Percentiles rank a stretch among this genome's conserved stretches.
phyloP scores from a whole-genome alignment of 2,329 filamentous ascomycete genomes.

The Colletotrichum spinosum region DNA sequence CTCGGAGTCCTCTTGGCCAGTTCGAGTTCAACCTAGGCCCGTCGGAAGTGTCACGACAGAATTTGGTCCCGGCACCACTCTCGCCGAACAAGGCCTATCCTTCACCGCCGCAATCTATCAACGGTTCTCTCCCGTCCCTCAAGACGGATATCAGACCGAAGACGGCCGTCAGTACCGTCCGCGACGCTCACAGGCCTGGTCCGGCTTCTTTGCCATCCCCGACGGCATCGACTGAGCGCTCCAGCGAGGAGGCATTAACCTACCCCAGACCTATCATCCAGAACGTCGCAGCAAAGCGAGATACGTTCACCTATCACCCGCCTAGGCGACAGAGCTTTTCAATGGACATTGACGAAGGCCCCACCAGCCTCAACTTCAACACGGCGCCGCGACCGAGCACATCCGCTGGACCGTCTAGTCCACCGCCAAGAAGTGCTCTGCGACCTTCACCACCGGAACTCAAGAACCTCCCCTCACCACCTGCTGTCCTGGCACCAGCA shows the following conservation, averaged over 20 bases:
- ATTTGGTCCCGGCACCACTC: constrained; percentile 33
- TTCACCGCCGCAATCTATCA: constrained; percentile 50
- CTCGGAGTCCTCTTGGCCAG: constrained; percentile 55
- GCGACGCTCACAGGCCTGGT: constrained; percentile 43
- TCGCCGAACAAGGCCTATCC: constrained; percentile 40
- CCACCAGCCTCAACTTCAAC: constrained; percentile 15
- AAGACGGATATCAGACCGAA: constrained; percentile 38
- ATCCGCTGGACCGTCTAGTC: constrained; percentile 4
- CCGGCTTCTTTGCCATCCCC: constrained; percentile 56
- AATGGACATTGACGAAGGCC: constrained; percentile 56
- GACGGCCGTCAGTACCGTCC: constrained; percentile 38
- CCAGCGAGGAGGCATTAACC: constrained; percentile 52
- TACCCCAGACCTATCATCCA: constrained; percentile 57
- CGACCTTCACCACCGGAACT: constrained; percentile 33
- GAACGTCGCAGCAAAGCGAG: constrained; percentile 61
- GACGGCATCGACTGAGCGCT: constrained; percentile 51
- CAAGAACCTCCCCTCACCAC: constrained; percentile 10
- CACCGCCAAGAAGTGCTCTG: constrained; percentile 35
- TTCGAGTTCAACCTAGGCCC: constrained; percentile 50
- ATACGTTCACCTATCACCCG: constrained; percentile 60
- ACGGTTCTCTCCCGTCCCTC: constrained; percentile 39
- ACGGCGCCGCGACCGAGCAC: not conserved
- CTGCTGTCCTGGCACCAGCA: not conserved
- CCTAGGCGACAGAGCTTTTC: constrained; percentile 61
- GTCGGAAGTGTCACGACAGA: constrained; percentile 14